These are phyloP conservation scores for Millerago galiae DNA, from an alignment of 805 yeast genomes.

Conservation along the genomic window DNA sequence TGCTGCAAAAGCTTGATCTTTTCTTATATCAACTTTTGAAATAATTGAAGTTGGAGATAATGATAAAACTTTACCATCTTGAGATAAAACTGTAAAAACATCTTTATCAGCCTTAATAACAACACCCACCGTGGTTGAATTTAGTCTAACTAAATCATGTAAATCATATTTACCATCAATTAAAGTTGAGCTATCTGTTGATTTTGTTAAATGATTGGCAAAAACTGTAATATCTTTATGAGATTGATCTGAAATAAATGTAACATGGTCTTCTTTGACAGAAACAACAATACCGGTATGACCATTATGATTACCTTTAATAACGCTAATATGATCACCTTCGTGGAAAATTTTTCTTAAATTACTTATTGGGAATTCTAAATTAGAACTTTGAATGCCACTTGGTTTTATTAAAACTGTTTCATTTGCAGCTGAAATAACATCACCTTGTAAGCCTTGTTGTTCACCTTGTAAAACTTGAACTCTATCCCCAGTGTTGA, in stretches of 20 bases:
- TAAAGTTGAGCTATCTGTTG: slow-evolving; percentile 81
- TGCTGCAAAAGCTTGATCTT: slow-evolving; percentile 74
- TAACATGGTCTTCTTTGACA: slow-evolving; percentile 77
- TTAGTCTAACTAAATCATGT: slow-evolving; percentile 84
- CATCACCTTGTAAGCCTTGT: slow-evolving; percentile 79
- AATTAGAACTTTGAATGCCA: slow-evolving; percentile 40
- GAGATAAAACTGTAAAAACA: slow-evolving; percentile 68
- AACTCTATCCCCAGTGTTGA: slow-evolving; percentile 92
- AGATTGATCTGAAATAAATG: slow-evolving; percentile 84
- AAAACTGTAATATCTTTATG: slow-evolving; percentile 86
- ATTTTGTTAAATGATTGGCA: slow-evolving; percentile 83
- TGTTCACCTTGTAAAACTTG: slow-evolving; percentile 93
- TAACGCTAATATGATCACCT: slow-evolving; percentile 94
- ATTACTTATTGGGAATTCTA: slow-evolving; percentile 78
- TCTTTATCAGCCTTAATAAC: slow-evolving; percentile 87
- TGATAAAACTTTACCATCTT: slow-evolving; percentile 70
- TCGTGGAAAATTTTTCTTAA: slow-evolving; percentile 79
- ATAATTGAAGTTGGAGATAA: slow-evolving; percentile 80
- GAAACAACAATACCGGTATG: slow-evolving; percentile 92
- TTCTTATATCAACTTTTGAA: slow-evolving; percentile 57
- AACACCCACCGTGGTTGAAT: slow-evolving; percentile 82
- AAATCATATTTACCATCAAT: slow-evolving; percentile 74
- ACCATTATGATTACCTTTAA: slow-evolving; percentile 85
- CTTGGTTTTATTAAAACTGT: slow-evolving; percentile 43
- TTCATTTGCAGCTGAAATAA: slow-evolving; percentile 62